These are phyloP conservation scores for Marasmius tenuissimus DNA, from an alignment of 1,284 basidiomycete genomes.

Conservation along the genomic window DNA sequence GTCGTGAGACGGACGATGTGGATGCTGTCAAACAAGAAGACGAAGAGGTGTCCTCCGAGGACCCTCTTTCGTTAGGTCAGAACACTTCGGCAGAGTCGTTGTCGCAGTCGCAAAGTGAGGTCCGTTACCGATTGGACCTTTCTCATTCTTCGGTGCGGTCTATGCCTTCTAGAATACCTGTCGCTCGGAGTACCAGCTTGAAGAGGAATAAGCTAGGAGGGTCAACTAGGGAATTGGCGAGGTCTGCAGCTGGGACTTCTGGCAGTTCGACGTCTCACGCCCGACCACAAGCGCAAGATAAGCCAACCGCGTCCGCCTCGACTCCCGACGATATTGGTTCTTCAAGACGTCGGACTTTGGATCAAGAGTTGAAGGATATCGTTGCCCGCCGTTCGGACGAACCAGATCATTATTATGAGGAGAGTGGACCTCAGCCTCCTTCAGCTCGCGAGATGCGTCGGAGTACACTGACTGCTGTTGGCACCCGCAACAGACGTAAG, in stretches of 20 bases:
- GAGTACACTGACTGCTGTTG: constrained; percentile 49
- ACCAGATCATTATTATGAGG: constrained; percentile 25
- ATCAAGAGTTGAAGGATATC: constrained; percentile 62
- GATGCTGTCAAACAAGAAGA: neutral
- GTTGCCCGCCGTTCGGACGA: constrained; percentile 21
- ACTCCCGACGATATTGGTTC: neutral
- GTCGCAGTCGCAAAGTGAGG: neutral
- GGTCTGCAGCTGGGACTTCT: constrained; percentile 22
- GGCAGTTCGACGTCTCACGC: neutral
- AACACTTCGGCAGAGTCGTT: neutral
- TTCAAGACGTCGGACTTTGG: constrained; percentile 50
- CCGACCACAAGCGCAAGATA: neutral
- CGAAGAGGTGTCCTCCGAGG: neutral
- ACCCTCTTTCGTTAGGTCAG: neutral
- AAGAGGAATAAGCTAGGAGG: neutral
- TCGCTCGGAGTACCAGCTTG: neutral
- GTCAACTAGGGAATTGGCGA: constrained; percentile 7
- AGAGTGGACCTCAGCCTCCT: constrained; percentile 22
- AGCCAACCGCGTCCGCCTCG: neutral
- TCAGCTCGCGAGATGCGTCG: neutral
- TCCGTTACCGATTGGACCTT: neutral
- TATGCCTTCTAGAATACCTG: neutral
- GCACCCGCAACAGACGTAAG: constrained; percentile 47
- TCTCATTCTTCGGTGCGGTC: neutral
- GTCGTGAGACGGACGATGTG: neutral